Conservation (phyloP, 108 stramenopile species). For the Cyclotella atomus region DNA sequence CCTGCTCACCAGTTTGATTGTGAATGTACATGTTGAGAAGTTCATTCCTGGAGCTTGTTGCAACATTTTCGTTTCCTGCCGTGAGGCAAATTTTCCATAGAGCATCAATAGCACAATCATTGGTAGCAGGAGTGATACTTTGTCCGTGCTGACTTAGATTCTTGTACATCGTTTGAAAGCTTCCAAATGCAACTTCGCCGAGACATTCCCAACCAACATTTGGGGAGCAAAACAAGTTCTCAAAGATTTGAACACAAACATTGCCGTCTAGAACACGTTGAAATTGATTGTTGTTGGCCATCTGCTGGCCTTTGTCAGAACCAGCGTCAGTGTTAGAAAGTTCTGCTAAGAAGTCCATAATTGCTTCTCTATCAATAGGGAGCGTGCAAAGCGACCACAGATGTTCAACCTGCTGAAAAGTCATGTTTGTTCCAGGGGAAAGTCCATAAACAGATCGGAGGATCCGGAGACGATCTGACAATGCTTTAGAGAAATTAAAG, state of each 20-base stretch:
- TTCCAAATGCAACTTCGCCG: conserved; percentile 67
- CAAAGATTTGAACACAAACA: conserved; percentile 62
- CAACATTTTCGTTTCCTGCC: conserved; percentile 71
- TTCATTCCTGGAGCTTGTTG: conserved; percentile 82
- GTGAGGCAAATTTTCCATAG: conserved; percentile 85
- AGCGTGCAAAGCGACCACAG: conserved; percentile 76
- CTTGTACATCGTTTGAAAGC: conserved; percentile 72
- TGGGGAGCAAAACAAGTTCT: conserved; percentile 79
- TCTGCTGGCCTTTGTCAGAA: conserved; percentile 13
- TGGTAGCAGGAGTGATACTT: conserved; percentile 21
- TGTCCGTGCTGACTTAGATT: conserved; percentile 43
- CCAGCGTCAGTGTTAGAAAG: conserved; percentile 53
- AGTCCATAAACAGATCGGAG: conserved; percentile 82
- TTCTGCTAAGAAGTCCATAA: conserved; percentile 82
- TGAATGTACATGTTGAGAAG: conserved; percentile 71
- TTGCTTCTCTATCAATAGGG: conserved; percentile 73
- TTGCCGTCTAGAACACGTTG: conserved; percentile 72
- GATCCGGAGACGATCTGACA: conserved; percentile 69
- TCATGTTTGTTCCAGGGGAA: conserved; percentile 52
- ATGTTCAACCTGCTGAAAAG: conserved; percentile 55
- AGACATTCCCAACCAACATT: conserved; percentile 61
- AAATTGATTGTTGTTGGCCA: conserved; percentile 33
- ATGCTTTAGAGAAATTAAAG: conserved; percentile 46
- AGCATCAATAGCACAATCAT: conserved; percentile 68
- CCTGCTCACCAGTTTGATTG: neutral